phyloP scores from a whole-genome alignment of 208 protist genomes.

The Spongospora subterranea region DNA sequence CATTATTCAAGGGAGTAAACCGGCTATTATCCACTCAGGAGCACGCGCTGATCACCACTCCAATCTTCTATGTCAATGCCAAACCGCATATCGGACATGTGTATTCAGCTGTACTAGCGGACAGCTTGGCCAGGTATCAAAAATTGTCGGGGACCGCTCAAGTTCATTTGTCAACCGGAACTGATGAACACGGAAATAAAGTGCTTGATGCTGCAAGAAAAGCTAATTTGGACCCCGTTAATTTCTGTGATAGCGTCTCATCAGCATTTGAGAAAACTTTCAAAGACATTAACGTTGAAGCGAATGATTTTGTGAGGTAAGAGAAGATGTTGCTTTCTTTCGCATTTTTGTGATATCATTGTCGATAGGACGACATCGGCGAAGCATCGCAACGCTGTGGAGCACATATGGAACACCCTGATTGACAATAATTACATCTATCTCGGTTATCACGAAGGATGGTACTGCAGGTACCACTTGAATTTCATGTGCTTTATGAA shows the following conservation, averaged over 20 bases:
- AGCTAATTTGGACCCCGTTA: background rate
- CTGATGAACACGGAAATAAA: constrained; percentile 99
- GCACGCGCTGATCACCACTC: constrained; percentile 72
- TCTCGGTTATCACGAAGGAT: constrained; percentile 94
- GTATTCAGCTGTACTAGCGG: constrained; percentile 80
- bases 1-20: too few relatives aligned
- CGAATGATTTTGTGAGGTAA: constrained; percentile 85
- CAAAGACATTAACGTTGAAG: constrained; percentile 82
- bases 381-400: constrained; percentile 63
- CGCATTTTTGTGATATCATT: constrained; percentile 88
- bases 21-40: background rate
- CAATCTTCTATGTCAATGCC: constrained; percentile 79
- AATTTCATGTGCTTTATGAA: constrained; percentile 82
- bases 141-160: constrained; percentile 80
- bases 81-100: constrained; percentile 84
- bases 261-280: constrained; percentile 84
- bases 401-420: constrained; percentile 80
- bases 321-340: constrained; percentile 83
- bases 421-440: constrained; percentile 93
- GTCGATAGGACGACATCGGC: constrained; percentile 70
- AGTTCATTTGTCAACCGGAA: constrained; percentile 93
- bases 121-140: constrained; percentile 75
- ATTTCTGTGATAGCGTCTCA: constrained; percentile 82
- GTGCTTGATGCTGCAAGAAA: constrained; percentile 70
- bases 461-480: constrained; percentile 98